These are phyloP conservation scores for Globomyces pollinis-pini DNA, from an alignment of 192 early-diverging fungal genomes.

Conservation along the genomic window DNA sequence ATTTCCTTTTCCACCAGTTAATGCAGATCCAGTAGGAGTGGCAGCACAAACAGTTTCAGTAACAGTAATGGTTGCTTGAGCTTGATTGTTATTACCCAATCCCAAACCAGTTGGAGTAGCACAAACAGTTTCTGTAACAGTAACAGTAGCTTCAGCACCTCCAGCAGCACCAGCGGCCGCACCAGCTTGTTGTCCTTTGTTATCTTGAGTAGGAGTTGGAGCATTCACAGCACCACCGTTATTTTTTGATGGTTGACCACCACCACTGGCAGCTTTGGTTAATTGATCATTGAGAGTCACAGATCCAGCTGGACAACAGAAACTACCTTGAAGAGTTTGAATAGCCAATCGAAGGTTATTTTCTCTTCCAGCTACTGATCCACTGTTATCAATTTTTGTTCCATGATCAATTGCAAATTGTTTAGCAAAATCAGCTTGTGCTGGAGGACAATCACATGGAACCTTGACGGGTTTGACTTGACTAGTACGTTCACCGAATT, in stretches of 20 bases:
- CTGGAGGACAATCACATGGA: constrained; percentile 2
- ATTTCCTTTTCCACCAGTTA: too few species aligned
- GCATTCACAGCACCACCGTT: background rate
- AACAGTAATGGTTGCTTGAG: too few species aligned
- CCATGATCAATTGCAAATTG: constrained; percentile 1
- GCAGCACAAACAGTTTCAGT: too few species aligned
- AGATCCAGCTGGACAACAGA: constrained; percentile 2
- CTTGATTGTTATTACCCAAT: too few species aligned
- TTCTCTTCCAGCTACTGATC: too few species aligned
- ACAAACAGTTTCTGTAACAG: too few species aligned
- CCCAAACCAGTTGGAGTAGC: too few species aligned
- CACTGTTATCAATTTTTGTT: background rate
- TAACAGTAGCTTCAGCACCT: too few species aligned
- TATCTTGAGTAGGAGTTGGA: background rate
- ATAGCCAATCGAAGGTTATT: background rate
- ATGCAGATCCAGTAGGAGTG: too few species aligned
- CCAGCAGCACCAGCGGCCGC: too few species aligned
- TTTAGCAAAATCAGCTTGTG: background rate
- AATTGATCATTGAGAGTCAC: constrained; percentile 1
- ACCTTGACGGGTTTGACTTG: background rate
- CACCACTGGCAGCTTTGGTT: background rate
- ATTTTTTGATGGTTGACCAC: background rate
- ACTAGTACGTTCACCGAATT: background rate
- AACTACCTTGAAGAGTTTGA: background rate
- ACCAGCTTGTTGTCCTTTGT: too few species aligned